A percentile compares a stretch with the other conserved stretches of the same genome.
These are phyloP conservation scores for Teunomyces panamensis DNA, from an alignment of 805 yeast genomes.

Conservation along the genomic window DNA sequence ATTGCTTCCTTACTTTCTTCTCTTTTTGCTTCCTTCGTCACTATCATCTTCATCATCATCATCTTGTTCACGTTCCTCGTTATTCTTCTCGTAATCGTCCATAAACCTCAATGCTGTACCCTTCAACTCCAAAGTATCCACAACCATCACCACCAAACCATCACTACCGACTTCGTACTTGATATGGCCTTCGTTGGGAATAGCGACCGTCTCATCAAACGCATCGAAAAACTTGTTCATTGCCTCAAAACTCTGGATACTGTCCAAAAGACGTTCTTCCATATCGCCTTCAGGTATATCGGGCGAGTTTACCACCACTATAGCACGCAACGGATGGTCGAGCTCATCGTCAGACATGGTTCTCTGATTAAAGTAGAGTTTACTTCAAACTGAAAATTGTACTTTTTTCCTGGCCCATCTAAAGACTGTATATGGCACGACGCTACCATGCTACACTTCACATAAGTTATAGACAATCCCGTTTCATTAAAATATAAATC, in stretches of 20 bases:
- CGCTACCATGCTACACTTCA: no score
- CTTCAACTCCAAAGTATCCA: conserved; percentile 38
- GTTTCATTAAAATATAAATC: no score
- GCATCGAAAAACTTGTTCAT: conserved; percentile 51
- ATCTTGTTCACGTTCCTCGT: conserved; percentile 5
- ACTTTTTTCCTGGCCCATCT: neutral
- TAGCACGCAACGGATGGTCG: conserved; percentile 46
- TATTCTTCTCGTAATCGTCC: conserved; percentile 28
- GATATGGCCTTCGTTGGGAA: conserved; percentile 53
- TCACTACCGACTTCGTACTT: conserved; percentile 62
- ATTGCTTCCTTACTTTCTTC: neutral
- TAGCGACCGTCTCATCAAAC: conserved; percentile 50
- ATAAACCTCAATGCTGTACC: conserved; percentile 41
- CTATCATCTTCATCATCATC: conserved; percentile 1
- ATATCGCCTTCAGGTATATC: conserved; percentile 40
- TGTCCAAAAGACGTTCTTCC: conserved; percentile 47
- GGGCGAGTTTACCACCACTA: conserved; percentile 40
- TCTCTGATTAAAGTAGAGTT: conserved; percentile 3
- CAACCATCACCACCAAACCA: conserved; percentile 56
- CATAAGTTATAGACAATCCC: no score
- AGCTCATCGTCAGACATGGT: conserved; percentile 25
- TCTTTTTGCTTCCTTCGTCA: conserved; percentile 3
- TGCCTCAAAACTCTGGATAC: conserved; percentile 44
- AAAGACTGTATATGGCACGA: neutral
- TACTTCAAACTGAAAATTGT: neutral